Evolutionary conservation across 106 monocot species (phyloP), one percentile per base, ranked within the genome.

Genomic region (Vanilla planifolia): DNA sequence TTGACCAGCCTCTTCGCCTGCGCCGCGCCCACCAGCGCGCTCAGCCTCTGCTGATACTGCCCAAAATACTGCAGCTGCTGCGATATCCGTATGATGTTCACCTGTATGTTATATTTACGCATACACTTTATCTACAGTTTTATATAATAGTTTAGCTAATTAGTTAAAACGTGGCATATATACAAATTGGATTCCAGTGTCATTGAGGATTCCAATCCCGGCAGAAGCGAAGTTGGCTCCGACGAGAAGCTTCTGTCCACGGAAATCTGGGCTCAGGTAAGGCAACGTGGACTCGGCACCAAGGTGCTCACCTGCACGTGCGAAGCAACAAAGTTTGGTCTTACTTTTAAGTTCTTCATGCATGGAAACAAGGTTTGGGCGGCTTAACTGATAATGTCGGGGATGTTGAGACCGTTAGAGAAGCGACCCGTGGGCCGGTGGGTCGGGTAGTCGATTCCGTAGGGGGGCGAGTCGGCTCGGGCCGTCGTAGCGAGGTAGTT

Each of bases 191-290:
- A 93, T 61, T 15, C 93, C 93, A 13, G 93, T 93, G 56, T 93
- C 93, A 52, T 93, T 93, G 53, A 93, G 85, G 34, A 93, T 80
- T 24, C 93, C 93, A 34, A 89, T 72, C 13, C 93, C 93, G 0
- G 93, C 93, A 1, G 93, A 93, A 3, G 93, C 93, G 46, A 93
- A 93, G 53, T 93, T 93, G 8, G 93, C 89, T 3, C 93, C 93
- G 15, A 82, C 68, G 33, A 93, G 82, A 0, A 93, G 64, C 53
- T 50, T 82, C 26, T 80, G 66, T 22, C 93, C 93, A 0, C 41
- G 61, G 25, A 93, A 85, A 34, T 70, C 60, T 0, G 93, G 93
- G 69, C 85, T 93, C 66, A 93, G 29, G 63, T 93, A 93, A 0
- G 93, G 89, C 75, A 93, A 50, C 33, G 75, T 73, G n/a, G 82